These are phyloP conservation scores for Trametes meyenii DNA, from an alignment of 768 basidiomycete genomes.

Conservation along the genomic window DNA sequence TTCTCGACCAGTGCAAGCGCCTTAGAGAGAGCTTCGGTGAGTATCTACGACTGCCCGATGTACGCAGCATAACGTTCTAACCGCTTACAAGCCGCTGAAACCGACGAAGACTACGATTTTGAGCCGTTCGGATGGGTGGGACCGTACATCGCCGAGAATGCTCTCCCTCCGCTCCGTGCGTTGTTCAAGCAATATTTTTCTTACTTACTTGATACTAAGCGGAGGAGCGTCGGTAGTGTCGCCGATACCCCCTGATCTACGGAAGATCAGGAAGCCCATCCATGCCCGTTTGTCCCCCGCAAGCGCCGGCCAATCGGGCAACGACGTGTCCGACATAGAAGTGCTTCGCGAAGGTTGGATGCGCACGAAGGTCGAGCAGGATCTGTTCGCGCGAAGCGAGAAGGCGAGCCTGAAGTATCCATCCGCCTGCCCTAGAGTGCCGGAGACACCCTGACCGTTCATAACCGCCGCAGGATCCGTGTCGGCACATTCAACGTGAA, in stretches of 20 bases:
- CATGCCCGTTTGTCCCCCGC: slow-evolving; percentile 59
- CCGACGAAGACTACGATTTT: slow-evolving; percentile 26
- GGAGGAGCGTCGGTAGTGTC: slow-evolving; percentile 38
- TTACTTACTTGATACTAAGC: neutral
- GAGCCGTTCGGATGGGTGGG: slow-evolving; percentile 49
- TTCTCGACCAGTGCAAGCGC: slow-evolving; percentile 60
- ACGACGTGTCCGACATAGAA: slow-evolving; percentile 61
- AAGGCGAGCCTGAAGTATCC: slow-evolving; percentile 20
- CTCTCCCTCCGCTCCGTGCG: slow-evolving; percentile 14
- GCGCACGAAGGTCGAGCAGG: slow-evolving; percentile 44
- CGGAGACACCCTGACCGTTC: slow-evolving; percentile 8
- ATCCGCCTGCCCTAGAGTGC: neutral
- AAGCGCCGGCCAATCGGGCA: slow-evolving; percentile 61
- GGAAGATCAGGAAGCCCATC: slow-evolving; percentile 49
- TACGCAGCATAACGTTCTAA: neutral
- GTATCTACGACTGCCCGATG: neutral
- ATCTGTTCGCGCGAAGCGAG: slow-evolving; percentile 6
- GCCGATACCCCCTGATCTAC: slow-evolving; percentile 56
- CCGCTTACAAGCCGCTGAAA: slow-evolving; percentile 4
- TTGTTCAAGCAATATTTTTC: neutral
- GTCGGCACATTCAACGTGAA: slow-evolving; percentile 87
- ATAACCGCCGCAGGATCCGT: slow-evolving; percentile 51
- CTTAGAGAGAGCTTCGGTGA: slow-evolving; percentile 54
- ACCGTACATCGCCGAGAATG: slow-evolving; percentile 37
- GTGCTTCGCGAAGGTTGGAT: slow-evolving; percentile 71